Base-by-base conservation (phyloP, 2,329 filamentous ascomycete species). In the Aureobasidium sp. region DNA sequence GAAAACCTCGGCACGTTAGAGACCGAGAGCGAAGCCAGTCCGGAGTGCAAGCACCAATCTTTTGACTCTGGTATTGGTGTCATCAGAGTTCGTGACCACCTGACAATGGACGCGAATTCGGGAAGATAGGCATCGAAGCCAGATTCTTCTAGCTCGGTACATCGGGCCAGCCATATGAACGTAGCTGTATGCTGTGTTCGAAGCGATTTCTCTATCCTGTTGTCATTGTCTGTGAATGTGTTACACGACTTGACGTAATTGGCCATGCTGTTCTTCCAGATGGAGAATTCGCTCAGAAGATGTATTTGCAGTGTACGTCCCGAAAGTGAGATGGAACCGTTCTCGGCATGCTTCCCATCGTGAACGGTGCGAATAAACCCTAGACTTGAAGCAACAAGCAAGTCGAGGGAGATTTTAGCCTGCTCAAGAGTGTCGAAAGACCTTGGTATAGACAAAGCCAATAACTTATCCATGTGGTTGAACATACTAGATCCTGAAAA, bases 171-270 rank as follows among this genome's bases (percentile, higher is more conserved):
- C 66, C 65, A 68, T 36, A 69, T 64, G 13, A 52, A 55, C 2
- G 64, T 55, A 26, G 66, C 56, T 52, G 66, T 41, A n/a, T 67
- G 65, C 41, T 69, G 67, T 24, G 68, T 63, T 32, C 66, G 55
- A 39, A 59, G 43, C 9, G 43, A 17, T 29, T 59, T 59, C 24
- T 59, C 55, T 9, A 20, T 44, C n/a, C 9, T 37, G 32, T 48
- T 48, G 32, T 59, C 43, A 1, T 59, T 34, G 20, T 47, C 55
- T 8, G 43, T 59, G 8, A 48, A 39, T 13, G 20, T 34, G 15
- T 17, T 12, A 15, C 29, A 29, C 6, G 55, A 36, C 15, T 48
- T 48, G 1, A 59, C 32, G 7, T 39, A 39, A 8, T 47, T 34
- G 20, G 34, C 43, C 55, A 59, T 48, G 26, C 55, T 59, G 43